Base-by-base conservation (phyloP, 2,329 filamentous ascomycete genomes). In the Ophidiomyces ophidiicola region DNA sequence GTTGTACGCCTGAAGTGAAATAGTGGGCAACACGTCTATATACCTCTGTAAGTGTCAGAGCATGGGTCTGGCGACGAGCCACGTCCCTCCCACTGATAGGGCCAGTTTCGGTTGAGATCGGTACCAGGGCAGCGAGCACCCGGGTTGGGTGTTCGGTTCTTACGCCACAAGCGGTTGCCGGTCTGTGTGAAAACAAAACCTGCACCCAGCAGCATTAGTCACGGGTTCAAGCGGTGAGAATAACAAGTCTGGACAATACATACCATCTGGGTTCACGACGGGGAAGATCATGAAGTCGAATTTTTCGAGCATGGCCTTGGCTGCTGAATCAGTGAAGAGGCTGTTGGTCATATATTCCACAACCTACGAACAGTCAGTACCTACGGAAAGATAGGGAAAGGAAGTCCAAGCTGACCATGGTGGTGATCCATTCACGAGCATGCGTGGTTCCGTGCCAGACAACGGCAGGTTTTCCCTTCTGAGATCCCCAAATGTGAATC, bases 281-380 rank as follows among this genome's bases (percentile, higher is more conserved):
- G 75, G 74, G 44, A 78, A 66, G 47, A 81, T 68, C 54, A 77
- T 79, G 47, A 77, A 77, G 57, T 82, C 78, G 51, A 76, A 78
- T 40, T 65, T 71, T 55, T 79, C 67, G 17, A 80, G 63, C 38
- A 72, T 66, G 1, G 56, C 51, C 26, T 55, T 62, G 26, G 68
- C 56, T 3, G 56, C 53, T 1, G 57, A 48, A n/a, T 57, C 47
- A 24, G 58, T 58, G 12, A 75, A 55, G 21, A 77, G 58, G 12
- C 62, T 56, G 44, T 66, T 67, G 6, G 67, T 63, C 11, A 73
- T 55, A 51, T 73, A 76, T 51, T 76, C 72, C 28, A 52, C 26
- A 23, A 39, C 37, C 43, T 45, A 32, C 6, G 20, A 12, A 15
- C 14, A 30, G 8, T 34, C 6, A 19, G 8, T 29, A 12, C 6